Evolutionary conservation across 1,284 basidiomycete species (phyloP).

Genomic region (Caloboletus inedulis): DNA sequence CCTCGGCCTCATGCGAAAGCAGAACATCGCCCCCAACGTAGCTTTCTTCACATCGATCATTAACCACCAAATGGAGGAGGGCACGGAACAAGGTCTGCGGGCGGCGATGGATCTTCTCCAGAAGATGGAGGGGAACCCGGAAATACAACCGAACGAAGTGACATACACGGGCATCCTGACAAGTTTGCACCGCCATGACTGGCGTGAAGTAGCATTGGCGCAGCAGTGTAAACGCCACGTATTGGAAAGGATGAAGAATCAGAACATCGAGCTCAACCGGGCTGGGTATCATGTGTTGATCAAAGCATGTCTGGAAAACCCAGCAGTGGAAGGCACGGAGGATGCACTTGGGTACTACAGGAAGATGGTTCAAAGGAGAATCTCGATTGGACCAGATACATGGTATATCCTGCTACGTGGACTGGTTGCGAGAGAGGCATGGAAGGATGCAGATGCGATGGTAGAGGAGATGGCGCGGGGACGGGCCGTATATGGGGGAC

Average conservation of each 20-base stretch:
- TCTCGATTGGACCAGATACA: constrained; percentile 58
- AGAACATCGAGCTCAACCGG: constrained; percentile 51
- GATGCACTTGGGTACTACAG: constrained; percentile 61
- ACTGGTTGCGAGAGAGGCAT: constrained; percentile 51
- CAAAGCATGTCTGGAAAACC: constrained; percentile 55
- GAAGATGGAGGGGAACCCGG: constrained; percentile 64
- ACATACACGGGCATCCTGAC: constrained; percentile 72
- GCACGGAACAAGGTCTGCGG: constrained; percentile 50
- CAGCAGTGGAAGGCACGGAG: constrained; percentile 45
- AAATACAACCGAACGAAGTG: constrained; percentile 60
- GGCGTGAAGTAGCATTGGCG: constrained; percentile 42
- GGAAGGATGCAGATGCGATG: constrained; percentile 57
- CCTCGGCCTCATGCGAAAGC: constrained; percentile 66
- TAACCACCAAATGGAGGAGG: constrained; percentile 60
- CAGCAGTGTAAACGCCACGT: constrained; percentile 50
- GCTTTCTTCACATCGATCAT: constrained; percentile 75
- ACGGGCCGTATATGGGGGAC: constrained; percentile 37
- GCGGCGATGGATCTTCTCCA: constrained; percentile 64
- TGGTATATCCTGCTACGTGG: constrained; percentile 73
- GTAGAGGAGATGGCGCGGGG: constrained; percentile 53
- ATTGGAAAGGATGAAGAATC: constrained; percentile 55
- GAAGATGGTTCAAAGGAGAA: constrained; percentile 55
- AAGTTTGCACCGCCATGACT: constrained; percentile 53
- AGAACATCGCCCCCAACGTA: constrained; percentile 70
- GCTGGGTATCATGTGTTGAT: constrained; percentile 76